phyloP scores from a whole-genome alignment of 2,329 filamentous ascomycete species.

The Aspergillus sp. region DNA sequence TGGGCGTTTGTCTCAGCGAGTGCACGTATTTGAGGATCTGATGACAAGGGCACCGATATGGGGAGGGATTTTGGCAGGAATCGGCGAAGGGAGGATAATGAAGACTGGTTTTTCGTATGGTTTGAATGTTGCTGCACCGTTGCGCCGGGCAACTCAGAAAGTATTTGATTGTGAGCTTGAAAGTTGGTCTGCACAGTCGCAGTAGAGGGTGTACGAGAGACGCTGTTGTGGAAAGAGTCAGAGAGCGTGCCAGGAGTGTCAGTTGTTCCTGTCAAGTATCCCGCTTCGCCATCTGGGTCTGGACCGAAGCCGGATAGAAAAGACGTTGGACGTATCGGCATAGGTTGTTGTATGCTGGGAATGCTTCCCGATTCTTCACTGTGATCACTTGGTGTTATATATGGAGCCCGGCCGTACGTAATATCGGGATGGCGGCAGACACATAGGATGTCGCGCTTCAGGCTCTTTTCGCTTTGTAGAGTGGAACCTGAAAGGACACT shows the following conservation, averaged over 20 bases:
- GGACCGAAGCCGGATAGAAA: slow-evolving; percentile 30
- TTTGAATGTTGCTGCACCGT: slow-evolving; percentile 19
- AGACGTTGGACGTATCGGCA: slow-evolving; percentile 28
- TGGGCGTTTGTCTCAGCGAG: slow-evolving; percentile 28
- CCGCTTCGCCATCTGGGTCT: slow-evolving; percentile 27
- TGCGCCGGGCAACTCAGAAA: slow-evolving; percentile 23
- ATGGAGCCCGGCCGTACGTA: slow-evolving; percentile 25
- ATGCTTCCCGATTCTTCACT: slow-evolving; percentile 27
- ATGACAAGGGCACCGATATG: slow-evolving; percentile 31
- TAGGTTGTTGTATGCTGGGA: slow-evolving; percentile 33
- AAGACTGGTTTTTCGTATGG: slow-evolving; percentile 35
- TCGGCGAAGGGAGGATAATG: slow-evolving; percentile 33
- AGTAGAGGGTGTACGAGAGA: slow-evolving; percentile 34
- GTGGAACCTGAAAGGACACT: slow-evolving; percentile 35
- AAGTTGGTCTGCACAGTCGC: slow-evolving; percentile 23
- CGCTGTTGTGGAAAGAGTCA: slow-evolving; percentile 22
- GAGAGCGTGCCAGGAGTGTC: slow-evolving; percentile 23
- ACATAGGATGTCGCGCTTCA: slow-evolving; percentile 39
- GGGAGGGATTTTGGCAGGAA: slow-evolving; percentile 34
- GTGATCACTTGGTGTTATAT: slow-evolving; percentile 21
- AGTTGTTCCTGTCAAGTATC: slow-evolving; percentile 31
- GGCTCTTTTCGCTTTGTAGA: slow-evolving; percentile 36
- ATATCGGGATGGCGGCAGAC: slow-evolving; percentile 37
- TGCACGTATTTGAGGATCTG: slow-evolving; percentile 38
- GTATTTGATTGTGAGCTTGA: slow-evolving; percentile 16